phyloP scores from a whole-genome alignment of 345 rosid genomes.

The Salix viminalis region DNA sequence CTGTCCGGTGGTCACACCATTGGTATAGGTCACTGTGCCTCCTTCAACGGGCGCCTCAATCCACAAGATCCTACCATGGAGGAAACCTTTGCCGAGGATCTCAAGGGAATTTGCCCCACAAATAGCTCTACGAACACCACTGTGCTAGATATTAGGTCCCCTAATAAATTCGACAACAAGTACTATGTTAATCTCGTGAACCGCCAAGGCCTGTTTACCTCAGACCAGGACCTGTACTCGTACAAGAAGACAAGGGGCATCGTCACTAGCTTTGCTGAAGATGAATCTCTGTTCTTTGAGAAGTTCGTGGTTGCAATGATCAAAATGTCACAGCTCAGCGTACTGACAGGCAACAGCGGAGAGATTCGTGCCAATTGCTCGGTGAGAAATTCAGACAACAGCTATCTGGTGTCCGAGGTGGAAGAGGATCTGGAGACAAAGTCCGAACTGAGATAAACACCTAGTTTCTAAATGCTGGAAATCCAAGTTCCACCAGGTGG shows the following conservation, averaged over 20 bases:
- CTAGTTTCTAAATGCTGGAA: background rate
- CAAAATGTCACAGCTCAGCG: constrained; percentile 69
- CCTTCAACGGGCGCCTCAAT: constrained; percentile 59
- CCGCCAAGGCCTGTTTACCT: constrained; percentile 74
- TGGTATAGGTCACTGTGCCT: constrained; percentile 56
- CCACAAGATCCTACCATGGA: constrained; percentile 86
- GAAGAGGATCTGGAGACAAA: constrained; percentile 40
- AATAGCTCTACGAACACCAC: constrained; percentile 36
- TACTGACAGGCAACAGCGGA: constrained; percentile 58
- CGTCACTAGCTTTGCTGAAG: constrained; percentile 54
- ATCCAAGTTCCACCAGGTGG: background rate
- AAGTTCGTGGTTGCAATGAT: constrained; percentile 52
- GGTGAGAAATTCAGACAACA: constrained; percentile 43
- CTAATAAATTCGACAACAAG: constrained; percentile 73
- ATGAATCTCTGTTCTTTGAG: constrained; percentile 59
- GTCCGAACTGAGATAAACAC: constrained; percentile 17
- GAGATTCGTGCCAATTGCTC: constrained; percentile 77
- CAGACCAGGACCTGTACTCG: constrained; percentile 76
- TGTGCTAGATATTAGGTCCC: constrained; percentile 54
- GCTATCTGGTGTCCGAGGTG: constrained; percentile 36
- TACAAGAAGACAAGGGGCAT: constrained; percentile 51
- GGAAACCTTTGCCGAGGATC: constrained; percentile 50
- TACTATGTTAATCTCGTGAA: constrained; percentile 74
- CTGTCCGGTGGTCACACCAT: constrained; percentile 93
- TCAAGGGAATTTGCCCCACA: constrained; percentile 52